Conservation (phyloP, 495 filamentous ascomycete genomes). For the Aspergillus hancockii region DNA sequence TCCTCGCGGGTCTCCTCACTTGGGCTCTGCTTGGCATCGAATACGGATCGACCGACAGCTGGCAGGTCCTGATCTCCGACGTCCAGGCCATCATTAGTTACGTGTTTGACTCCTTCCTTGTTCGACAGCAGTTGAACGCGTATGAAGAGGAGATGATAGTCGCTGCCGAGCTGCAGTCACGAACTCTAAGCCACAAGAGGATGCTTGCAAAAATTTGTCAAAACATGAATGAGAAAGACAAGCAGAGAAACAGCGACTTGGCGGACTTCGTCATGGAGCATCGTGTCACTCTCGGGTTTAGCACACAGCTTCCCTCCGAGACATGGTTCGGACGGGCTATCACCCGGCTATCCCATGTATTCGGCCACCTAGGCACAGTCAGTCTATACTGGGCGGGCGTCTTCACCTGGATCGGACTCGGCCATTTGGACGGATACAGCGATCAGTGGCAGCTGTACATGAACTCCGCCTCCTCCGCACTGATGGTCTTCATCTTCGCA, state of each 20-base stretch:
- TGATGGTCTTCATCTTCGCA: slow-evolving; percentile 37
- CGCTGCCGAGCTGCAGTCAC: slow-evolving; percentile 32
- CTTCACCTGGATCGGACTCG: slow-evolving; percentile 37
- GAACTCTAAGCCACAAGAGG: slow-evolving; percentile 29
- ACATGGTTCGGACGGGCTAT: slow-evolving; percentile 10
- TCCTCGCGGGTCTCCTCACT: slow-evolving; percentile 23
- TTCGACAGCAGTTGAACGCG: slow-evolving; percentile 38
- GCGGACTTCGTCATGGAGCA: background rate
- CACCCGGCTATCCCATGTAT: slow-evolving; percentile 14
- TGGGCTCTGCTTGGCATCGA: slow-evolving; percentile 34
- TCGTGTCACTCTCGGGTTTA: background rate
- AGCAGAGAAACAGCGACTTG: background rate
- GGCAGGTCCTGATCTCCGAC: slow-evolving; percentile 41
- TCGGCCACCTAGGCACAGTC: slow-evolving; percentile 30
- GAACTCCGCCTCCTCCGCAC: slow-evolving; percentile 39
- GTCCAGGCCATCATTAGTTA: slow-evolving; percentile 40
- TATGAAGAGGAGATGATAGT: slow-evolving; percentile 26
- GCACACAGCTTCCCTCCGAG: background rate
- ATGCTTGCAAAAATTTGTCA: slow-evolving; percentile 20
- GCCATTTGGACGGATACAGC: slow-evolving; percentile 26
- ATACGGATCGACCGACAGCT: slow-evolving; percentile 30
- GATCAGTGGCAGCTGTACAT: slow-evolving; percentile 41
- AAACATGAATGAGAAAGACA: background rate
- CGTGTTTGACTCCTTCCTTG: slow-evolving; percentile 39
- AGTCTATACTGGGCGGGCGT: slow-evolving; percentile 39